Evolutionary conservation across 441 rosid species (phyloP).

Genomic region (Jatropha podagrica): DNA sequence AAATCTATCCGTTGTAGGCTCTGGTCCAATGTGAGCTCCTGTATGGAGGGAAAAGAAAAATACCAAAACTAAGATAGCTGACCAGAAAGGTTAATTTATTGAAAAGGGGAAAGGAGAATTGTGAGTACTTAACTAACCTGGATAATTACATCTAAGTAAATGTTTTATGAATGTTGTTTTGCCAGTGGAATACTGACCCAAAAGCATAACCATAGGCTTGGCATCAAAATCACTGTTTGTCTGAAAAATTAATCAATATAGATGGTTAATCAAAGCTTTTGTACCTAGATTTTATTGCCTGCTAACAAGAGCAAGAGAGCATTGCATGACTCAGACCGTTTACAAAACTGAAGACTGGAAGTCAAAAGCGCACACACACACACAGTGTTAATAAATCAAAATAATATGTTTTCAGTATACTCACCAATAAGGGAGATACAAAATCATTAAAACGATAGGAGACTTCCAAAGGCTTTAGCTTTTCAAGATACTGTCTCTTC

Average conservation of each 20-base stretch:
- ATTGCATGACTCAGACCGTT: not conserved
- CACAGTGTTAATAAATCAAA: not conserved
- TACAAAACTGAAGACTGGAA: not conserved
- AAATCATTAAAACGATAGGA: slow-evolving; percentile 81
- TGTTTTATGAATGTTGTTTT: slow-evolving; percentile 97
- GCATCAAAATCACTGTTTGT: slow-evolving; percentile 93
- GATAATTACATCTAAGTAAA: slow-evolving; percentile 75
- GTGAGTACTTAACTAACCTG: slow-evolving; percentile 45
- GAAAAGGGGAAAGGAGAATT: not conserved
- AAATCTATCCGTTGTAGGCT: slow-evolving; percentile 97
- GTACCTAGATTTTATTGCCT: not conserved
- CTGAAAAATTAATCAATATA: slow-evolving; percentile 37
- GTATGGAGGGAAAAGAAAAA: slow-evolving; percentile 22
- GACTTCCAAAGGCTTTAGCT: slow-evolving; percentile 82
- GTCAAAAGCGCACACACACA: not conserved
- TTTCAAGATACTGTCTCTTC: slow-evolving; percentile 76
- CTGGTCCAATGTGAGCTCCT: slow-evolving; percentile 99
- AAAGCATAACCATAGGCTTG: slow-evolving; percentile 98
- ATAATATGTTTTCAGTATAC: slow-evolving; percentile 18
- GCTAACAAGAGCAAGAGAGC: not conserved
- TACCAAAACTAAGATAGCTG: slow-evolving; percentile 8
- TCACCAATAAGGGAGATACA: slow-evolving; percentile 74
- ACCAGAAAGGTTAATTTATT: not conserved
- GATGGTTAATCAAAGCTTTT: not conserved
- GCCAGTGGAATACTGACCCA: slow-evolving; percentile 98